These are phyloP conservation scores for Candida adriatica DNA, from an alignment of 805 yeast species.

Conservation along the genomic window DNA sequence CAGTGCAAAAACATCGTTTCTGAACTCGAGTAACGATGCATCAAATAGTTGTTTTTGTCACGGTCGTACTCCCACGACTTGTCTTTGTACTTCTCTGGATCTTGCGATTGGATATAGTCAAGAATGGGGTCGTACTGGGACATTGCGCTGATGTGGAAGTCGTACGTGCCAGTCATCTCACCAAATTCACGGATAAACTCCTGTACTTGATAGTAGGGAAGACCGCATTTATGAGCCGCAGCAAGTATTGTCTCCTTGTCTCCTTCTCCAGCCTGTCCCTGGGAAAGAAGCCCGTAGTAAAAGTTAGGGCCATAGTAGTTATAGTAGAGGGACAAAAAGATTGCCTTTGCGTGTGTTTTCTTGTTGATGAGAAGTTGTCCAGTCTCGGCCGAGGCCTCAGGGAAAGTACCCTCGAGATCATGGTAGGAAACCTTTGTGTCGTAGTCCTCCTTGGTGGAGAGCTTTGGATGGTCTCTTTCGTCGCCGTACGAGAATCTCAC, in stretches of 20 bases:
- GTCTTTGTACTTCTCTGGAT: conserved; percentile 12
- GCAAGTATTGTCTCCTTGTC: conserved; percentile 76
- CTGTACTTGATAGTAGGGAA: conserved; percentile 48
- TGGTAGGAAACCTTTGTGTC: conserved; percentile 41
- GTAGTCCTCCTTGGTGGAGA: conserved; percentile 24
- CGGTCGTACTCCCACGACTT: conserved; percentile 12
- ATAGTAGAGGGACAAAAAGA: conserved; percentile 56
- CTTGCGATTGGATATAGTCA: conserved; percentile 25
- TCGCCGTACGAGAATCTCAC: conserved; percentile 25
- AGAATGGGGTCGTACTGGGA: conserved; percentile 47
- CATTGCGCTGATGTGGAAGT: conserved; percentile 46
- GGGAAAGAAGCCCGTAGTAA: conserved; percentile 57
- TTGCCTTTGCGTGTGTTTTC: conserved; percentile 46
- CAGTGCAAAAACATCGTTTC: conserved; percentile 24
- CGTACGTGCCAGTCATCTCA: conserved; percentile 23
- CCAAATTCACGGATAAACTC: conserved; percentile 48
- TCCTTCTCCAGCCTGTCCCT: conserved; percentile 70
- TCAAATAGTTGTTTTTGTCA: conserved; percentile 15
- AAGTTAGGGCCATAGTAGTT: conserved; percentile 53
- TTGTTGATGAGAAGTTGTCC: conserved; percentile 61
- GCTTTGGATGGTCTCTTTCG: conserved; percentile 26
- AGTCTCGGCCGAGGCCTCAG: conserved; percentile 63
- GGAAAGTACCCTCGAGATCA: conserved; percentile 61
- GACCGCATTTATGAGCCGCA: conserved; percentile 46
- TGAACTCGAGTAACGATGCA: conserved; percentile 17